Conservation (phyloP, 1,284 basidiomycete genomes). For the Pisolithus thermaeus region DNA sequence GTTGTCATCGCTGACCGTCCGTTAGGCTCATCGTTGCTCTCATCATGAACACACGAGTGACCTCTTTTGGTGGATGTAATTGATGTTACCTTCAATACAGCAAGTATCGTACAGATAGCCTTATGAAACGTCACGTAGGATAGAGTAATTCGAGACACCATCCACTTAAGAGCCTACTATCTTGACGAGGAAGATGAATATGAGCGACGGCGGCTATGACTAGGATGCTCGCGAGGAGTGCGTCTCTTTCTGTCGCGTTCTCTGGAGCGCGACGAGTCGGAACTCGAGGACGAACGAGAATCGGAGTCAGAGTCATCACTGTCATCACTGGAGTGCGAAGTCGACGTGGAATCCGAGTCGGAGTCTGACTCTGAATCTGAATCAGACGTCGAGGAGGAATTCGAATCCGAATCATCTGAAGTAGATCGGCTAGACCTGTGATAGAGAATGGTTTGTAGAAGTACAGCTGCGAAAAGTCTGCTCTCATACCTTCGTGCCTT, state of each 20-base stretch:
- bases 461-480: neutral
- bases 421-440: constrained; percentile 16
- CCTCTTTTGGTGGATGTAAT: constrained; percentile 22
- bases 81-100: constrained; percentile 10
- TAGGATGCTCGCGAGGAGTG: constrained; percentile 26
- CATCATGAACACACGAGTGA: constrained; percentile 77
- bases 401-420: constrained; percentile 16
- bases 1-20: neutral
- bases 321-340: constrained; percentile 22
- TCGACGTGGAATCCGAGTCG: constrained; percentile 31
- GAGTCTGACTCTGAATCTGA: constrained; percentile 37
- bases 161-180: constrained; percentile 11
- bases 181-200: constrained; percentile 12
- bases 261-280: constrained; percentile 40
- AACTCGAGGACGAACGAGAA: constrained; percentile 42
- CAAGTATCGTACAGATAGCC: constrained; percentile 14
- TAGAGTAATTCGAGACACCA: constrained; percentile 7
- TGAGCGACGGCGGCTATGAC: constrained; percentile 14
- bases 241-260: constrained; percentile 43
- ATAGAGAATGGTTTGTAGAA: constrained; percentile 4
- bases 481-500: constrained; percentile 45
- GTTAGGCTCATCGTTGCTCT: constrained; percentile 81
- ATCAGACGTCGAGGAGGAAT: constrained; percentile 23
- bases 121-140: constrained; percentile 8
- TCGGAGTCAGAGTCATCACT: constrained; percentile 32